Evolutionary conservation across 768 basidiomycete species (phyloP).

Genomic region (Sarcomyxa edulis): DNA sequence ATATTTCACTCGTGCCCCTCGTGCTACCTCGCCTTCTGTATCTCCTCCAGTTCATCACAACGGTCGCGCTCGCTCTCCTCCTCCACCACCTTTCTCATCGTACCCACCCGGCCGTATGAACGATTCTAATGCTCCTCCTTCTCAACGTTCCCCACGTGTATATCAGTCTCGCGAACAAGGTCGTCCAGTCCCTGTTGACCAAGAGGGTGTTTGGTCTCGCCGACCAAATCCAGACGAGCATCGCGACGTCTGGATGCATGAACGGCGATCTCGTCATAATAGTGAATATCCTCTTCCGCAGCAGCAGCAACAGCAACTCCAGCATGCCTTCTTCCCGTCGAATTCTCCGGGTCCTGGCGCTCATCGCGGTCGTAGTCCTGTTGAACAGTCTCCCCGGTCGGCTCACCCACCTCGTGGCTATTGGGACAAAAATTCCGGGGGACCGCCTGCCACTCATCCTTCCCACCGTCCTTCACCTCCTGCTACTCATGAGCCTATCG

Average conservation of each 20-base stretch:
- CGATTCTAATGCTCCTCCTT: slow-evolving; percentile 33
- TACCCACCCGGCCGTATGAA: slow-evolving; percentile 42
- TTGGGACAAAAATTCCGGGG: slow-evolving; percentile 71
- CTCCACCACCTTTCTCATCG: slow-evolving; percentile 36
- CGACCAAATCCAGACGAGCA: slow-evolving; percentile 13
- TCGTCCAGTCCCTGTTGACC: slow-evolving; percentile 34
- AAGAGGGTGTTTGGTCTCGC: slow-evolving; percentile 54
- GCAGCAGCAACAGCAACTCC: slow-evolving; percentile 19
- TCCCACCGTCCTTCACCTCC: slow-evolving; percentile 28
- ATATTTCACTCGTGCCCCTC: slow-evolving; percentile 44
- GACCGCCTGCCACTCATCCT: slow-evolving; percentile 29
- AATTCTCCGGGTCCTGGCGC: slow-evolving; percentile 31
- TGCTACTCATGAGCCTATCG: slow-evolving; percentile 35
- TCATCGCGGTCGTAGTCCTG: slow-evolving; percentile 42
- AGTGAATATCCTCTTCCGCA: slow-evolving; percentile 34
- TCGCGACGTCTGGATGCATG: slow-evolving; percentile 21
- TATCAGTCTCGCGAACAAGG: slow-evolving; percentile 48
- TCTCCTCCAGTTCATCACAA: slow-evolving; percentile 50
- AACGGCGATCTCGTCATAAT: slow-evolving; percentile 37
- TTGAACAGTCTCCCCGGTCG: slow-evolving; percentile 58
- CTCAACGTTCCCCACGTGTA: slow-evolving; percentile 57
- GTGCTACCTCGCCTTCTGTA: slow-evolving; percentile 51
- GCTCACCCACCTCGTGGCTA: slow-evolving; percentile 36
- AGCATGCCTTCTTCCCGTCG: slow-evolving; percentile 16
- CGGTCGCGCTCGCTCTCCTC: slow-evolving; percentile 46